Conservation (phyloP, 1,139 yeast species). For the Pichia sorboxylosa region DNA sequence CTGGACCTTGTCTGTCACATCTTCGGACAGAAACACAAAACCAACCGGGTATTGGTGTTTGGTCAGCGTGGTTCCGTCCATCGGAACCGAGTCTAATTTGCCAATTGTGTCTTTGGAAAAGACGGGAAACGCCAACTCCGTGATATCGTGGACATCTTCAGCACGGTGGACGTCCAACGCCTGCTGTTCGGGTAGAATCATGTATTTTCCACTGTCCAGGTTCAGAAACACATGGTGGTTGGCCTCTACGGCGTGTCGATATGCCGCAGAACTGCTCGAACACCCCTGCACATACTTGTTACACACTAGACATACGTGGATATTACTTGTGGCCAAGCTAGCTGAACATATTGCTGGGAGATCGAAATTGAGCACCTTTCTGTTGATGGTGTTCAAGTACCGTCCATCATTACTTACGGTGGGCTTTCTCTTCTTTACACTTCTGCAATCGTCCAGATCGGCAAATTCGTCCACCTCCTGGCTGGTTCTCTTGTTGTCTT, state of each 20-base stretch:
- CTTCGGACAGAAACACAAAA: conserved; percentile 46
- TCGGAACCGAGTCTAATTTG: conserved; percentile 21
- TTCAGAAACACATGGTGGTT: conserved; percentile 57
- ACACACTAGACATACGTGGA: conserved; percentile 64
- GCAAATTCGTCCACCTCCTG: conserved; percentile 10
- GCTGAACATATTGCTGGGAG: conserved; percentile 56
- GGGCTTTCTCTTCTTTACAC: not conserved
- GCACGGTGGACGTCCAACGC: conserved; percentile 25
- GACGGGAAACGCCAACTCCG: conserved; percentile 39
- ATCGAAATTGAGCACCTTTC: conserved; percentile 55
- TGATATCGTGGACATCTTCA: conserved; percentile 39
- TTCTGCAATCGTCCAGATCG: conserved; percentile 7
- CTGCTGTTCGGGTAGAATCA: conserved; percentile 50
- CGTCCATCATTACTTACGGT: conserved; percentile 13
- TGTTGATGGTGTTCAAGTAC: conserved; percentile 46
- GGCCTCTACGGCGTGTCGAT: conserved; percentile 49
- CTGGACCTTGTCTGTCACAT: conserved; percentile 14
- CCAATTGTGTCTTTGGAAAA: conserved; percentile 29
- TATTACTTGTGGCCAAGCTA: conserved; percentile 46
- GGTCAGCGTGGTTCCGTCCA: conserved; percentile 29
- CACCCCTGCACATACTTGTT: conserved; percentile 69
- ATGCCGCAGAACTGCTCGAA: conserved; percentile 51
- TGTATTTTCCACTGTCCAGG: conserved; percentile 36
- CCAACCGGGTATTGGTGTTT: conserved; percentile 46
- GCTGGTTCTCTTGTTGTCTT: too few relatives aligned